These are phyloP conservation scores for Cicer bijugum DNA, from an alignment of 306 rosid genomes.

Conservation along the genomic window DNA sequence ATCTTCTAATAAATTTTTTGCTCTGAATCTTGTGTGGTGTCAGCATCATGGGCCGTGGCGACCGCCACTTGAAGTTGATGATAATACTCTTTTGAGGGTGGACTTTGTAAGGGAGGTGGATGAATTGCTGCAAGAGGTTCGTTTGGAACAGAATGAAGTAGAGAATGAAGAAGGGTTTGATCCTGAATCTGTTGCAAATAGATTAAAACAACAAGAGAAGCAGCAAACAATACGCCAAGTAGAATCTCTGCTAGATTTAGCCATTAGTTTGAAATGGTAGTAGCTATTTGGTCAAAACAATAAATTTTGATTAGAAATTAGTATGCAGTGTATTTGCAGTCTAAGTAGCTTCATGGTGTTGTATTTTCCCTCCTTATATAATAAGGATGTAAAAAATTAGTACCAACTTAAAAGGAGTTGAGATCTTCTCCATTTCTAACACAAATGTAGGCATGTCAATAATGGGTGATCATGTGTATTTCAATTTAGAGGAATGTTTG, in stretches of 20 bases:
- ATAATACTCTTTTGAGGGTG: conserved; percentile 71
- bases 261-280: conserved; percentile 78
- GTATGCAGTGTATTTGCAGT: conserved; percentile 27
- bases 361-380: background rate
- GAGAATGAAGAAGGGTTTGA: conserved; percentile 57
- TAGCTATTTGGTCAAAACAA: conserved; percentile 44
- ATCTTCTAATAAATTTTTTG: background rate
- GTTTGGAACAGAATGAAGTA: conserved; percentile 51
- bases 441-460: conserved; percentile 7
- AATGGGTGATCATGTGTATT: conserved; percentile 7
- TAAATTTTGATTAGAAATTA: conserved; percentile 17
- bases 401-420: background rate
- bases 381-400: background rate
- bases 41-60: conserved; percentile 80
- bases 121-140: conserved; percentile 79
- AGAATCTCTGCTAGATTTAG: conserved; percentile 77
- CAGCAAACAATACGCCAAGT: conserved; percentile 71
- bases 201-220: conserved; percentile 90
- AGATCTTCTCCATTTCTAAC: background rate
- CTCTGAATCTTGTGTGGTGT: conserved; percentile 26
- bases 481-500: background rate
- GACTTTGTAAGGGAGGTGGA: conserved; percentile 93
- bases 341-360: conserved; percentile 26
- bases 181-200: conserved; percentile 79
- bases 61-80: conserved; percentile 67